Evolutionary conservation across 2,329 filamentous ascomycete genomes (phyloP), one percentile per base, ranked within the genome.

Genomic region (Colletotrichum salicis): DNA sequence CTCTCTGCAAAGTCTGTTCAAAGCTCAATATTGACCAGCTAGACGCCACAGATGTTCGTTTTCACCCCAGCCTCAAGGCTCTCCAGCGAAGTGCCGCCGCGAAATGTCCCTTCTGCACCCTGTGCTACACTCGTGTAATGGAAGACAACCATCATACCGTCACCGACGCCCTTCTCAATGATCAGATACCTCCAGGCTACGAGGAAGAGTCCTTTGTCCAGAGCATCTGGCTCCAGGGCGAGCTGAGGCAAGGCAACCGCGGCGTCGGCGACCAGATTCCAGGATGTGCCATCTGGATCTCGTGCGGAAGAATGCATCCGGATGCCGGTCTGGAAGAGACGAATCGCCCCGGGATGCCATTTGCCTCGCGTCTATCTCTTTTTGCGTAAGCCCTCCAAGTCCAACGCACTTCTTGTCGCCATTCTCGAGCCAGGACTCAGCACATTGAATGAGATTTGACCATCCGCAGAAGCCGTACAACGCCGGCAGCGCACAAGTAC

Each of bases 191-290:
- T 7, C 15, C 37, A 8, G 29, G 37, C 37, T 24, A 37, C 13
- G 12, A 51, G 8, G 13, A 19, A 6, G 54, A 45, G 7, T 4
- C 24, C 3, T 70, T 55, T 11, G 41, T 58, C 45, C 31, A 52
- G 6, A 65, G 67, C 2, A 37, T 70, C 19, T 70, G 67, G 67
- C 55, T 70, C 6, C 61, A 37, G 8, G 67, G 67, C 10, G 31
- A 59, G 11, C 6, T 64, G 12, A 55, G 33, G 24, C 61, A n/a
- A 29, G 15, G 15, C 60, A 48, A 1, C 15, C 41, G 66, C 12
- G 8, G 33, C 7, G 22, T 45, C 24, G 1, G 22, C 33, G 15
- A n/a, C 29, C 27, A 8, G 4, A 4, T n/a, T 4, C 45, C 12
- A 11, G 64, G 24, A 22, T 59, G 54, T 41, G 24, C 37, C 13